Base-by-base conservation (phyloP, 163 green algal species). In the Smithsoniella earleae region DNA sequence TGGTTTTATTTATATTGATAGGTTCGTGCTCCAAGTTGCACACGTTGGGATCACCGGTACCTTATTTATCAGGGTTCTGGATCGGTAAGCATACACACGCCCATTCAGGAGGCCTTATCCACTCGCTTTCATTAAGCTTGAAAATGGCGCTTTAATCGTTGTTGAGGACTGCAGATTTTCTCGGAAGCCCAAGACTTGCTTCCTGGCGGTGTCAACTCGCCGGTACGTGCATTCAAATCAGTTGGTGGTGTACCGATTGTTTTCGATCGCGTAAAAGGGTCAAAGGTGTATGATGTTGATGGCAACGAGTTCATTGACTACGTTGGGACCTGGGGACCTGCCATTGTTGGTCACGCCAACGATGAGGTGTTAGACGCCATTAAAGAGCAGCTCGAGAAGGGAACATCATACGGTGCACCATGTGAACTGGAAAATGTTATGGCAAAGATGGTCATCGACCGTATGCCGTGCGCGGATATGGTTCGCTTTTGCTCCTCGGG, bases 261-360 rank as follows among this genome's bases (percentile, higher is more conserved):
- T n/a, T 98, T 99, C 78, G 94, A 99, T 43, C 82, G 77, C 37
- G 94, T 99, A 16, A 97, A 97, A 83, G 94, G 92, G 36, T 78
- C 87, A n/a, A 91, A 97, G 78, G 89, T 85, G 79, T 97, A 81
- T 73, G 94, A 99, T 77, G 92, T 96, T 6, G 94, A 99, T 78
- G 84, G 86, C 76, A 99, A 99, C 87, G 91, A 95, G 83, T 95
- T 94, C 80, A 86, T 99, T 36, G 94, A 99, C 84, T 99, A 99
- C 73, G 88, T 99, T 38, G 94, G 94, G 76, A 89, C 82, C 38
- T 99, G 94, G 94, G 94, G 94, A 36, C 94, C 94, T 18, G 94
- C 94, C 46, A 99, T 99, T 77, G 86, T 92, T 40, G 94, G 94
- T 37, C 85, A 92, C 78, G 86, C 86, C 55, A 90, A 97, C 80